Evolutionary conservation across 768 basidiomycete species (phyloP), one percentile per base, ranked within the genome.

Genomic region (Mycena filopes): DNA sequence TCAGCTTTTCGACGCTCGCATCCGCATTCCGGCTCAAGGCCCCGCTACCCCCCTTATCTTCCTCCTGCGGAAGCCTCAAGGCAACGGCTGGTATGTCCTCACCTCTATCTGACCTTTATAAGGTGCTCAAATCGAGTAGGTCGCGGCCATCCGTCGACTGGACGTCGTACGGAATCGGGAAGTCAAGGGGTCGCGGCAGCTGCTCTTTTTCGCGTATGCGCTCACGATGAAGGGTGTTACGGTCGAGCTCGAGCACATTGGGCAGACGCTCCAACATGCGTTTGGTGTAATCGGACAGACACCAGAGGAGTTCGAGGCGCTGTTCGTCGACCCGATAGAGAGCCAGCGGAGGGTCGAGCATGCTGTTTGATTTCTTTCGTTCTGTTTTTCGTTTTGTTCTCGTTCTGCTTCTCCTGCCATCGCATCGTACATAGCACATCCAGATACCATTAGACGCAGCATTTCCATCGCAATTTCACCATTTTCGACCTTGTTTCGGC

Each of bases 201-300:
- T 99, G 4, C 83, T 99, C 21, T 98, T 94, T 79, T 96, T 97
- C 71, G 96, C 95, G 1, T 99, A 98, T 71, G 94, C 94, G 0
- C 81, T 96, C 63, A 92, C 94, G 57, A 96, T 98, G 95, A 92
- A 94, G 75, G 95, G 95, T 9, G 93, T 98, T 41, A 98, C 96
- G 11, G 84, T 87, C 55, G 95, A 98, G 72, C 84, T 99, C 16
- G 95, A 98, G 57, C 85, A 80, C 55, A 81, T 99, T 1, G 97
- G 98, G 0, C 77, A 77, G 41, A 92, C 88, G 26, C 80, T 97
- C 63, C 97, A 99, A 74, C 87, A 89, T 55, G 90, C 94, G 12
- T 99, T 98, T 75, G 97, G 97, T 12, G 94, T 96, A 5, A 95
- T 98, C 67, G 94, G 94, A 8, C 89, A 94, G 65, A 87, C 85